Evolutionary conservation across 345 rosid species (phyloP).

Genomic region (Eucalyptus camaldulensis): DNA sequence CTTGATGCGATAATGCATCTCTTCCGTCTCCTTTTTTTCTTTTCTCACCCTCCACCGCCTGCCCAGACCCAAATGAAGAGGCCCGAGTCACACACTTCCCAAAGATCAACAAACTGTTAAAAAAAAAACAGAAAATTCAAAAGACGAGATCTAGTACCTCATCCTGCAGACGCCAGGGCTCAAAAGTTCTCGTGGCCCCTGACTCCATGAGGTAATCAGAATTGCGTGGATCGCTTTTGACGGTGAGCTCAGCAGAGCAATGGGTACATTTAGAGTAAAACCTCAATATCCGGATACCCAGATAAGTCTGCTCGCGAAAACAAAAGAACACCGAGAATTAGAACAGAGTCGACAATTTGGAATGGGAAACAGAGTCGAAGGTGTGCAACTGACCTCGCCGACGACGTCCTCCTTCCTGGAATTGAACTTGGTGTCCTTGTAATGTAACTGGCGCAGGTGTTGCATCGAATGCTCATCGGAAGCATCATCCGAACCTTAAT

Average conservation of each 20-base stretch:
- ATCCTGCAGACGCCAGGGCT: conserved; percentile 91
- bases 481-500: conserved; percentile 94
- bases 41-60: no score
- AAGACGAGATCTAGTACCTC: conserved; percentile 22
- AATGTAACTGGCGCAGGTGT: conserved; percentile 75
- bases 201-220: conserved; percentile 83
- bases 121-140: no score
- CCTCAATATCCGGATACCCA: conserved; percentile 72
- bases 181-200: conserved; percentile 68
- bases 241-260: conserved; percentile 77
- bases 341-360: no score
- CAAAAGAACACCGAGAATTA: no score
- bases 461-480: conserved; percentile 89
- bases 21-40: no score
- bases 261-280: conserved; percentile 82
- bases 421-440: conserved; percentile 84
- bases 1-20: no score
- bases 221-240: conserved; percentile 88
- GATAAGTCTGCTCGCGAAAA: conserved; percentile 10
- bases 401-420: conserved; percentile 81
- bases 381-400: conserved; percentile 11
- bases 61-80: no score
- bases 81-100: no score
- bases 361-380: no score
- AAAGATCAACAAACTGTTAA: no score